phyloP scores from a whole-genome alignment of 1,284 basidiomycete species.

The Leccinum ponderosum region DNA sequence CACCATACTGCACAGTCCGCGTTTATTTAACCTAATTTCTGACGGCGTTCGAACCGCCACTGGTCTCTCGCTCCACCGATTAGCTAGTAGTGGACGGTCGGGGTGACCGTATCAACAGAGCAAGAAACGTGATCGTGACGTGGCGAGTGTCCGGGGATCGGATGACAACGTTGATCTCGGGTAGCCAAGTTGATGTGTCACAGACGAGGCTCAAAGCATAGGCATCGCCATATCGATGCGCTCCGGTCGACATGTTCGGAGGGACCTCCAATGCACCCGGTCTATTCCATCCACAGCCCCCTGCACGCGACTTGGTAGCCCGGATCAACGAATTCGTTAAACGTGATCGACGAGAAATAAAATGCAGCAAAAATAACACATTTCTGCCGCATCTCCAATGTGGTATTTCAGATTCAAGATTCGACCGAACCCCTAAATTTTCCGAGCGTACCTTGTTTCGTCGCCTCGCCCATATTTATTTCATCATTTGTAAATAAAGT shows the following conservation, averaged over 20 bases:
- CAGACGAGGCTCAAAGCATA: background rate
- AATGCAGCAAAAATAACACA: background rate
- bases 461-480: background rate
- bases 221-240: background rate
- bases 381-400: background rate
- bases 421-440: slow-evolving; percentile 2
- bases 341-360: background rate
- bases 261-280: background rate
- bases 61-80: background rate
- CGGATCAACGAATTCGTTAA: background rate
- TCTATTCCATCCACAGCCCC: background rate
- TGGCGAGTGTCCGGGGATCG: background rate
- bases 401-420: background rate
- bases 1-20: background rate
- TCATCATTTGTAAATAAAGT: background rate
- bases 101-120: background rate
- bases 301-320: background rate
- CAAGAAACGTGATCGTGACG: background rate
- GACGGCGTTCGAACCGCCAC: background rate
- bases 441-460: background rate
- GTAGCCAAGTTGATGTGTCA: background rate
- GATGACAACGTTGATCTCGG: background rate
- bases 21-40: background rate
- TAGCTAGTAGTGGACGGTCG: background rate
- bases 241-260: background rate